Evolutionary conservation across 331 rosid genomes (phyloP), one percentile per base, ranked within the genome.

Genomic region (Quercus phellos): DNA sequence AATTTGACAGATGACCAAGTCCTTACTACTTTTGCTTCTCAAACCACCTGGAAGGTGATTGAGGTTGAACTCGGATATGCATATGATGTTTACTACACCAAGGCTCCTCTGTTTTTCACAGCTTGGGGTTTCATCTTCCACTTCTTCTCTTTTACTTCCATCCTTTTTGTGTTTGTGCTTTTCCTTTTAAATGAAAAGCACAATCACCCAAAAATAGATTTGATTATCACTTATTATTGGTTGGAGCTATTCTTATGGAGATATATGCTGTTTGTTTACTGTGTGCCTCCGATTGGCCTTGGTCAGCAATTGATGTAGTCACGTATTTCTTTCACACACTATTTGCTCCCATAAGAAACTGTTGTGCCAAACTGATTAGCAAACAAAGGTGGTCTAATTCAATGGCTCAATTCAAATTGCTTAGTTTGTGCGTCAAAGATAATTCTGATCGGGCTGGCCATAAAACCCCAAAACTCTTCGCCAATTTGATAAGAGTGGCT

Each of bases 401-500:
- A 12, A 11, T 30, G 13, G 70, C 11, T 24, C 14, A 51, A 3
- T 4, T 4, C 4, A 16, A 72, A 17, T 0, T 72, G 1, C n/a
- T 72, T 3, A 3, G 4, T 1, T 72, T 72, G 9, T 27, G 26
- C 30, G 0, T 29, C 30, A 16, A 27, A 16, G 30, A 51, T 8
- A 53, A 17, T 13, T 11, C 4, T 0, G 1, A 2, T 0, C 10
- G 0, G 16, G 51, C 0, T 2, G 16, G 51, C 51, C 51, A 11
- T 0, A 0, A 0, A 46, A 46, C 4, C 51, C 16, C 51, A 43
- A 43, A 43, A 10, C 16, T 43, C 3, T 11, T 43, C 10, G 16
- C 51, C 4, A 43, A 43, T 1, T 43, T 3, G 4, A 43, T 22
- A 4, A 43, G 1, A 43, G 1, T 43, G 51, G 51, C 0, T 11